A percentile compares a stretch with the other conserved stretches of the same genome.
Conservation (phyloP, 1,284 basidiomycete species). For the Pyrrhoderma noxium region DNA sequence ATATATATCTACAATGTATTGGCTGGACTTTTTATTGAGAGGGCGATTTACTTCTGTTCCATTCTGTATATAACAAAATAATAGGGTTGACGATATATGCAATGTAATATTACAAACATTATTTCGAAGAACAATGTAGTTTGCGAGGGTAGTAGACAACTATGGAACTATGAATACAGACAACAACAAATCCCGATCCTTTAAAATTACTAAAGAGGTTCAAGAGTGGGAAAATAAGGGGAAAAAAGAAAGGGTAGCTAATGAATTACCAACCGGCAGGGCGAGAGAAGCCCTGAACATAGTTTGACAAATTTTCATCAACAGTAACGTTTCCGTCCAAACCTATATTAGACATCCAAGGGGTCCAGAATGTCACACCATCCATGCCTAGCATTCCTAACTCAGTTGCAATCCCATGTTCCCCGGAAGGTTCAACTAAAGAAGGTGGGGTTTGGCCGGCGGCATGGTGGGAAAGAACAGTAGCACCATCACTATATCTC, state of each 20-base stretch:
- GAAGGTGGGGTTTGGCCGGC: slow-evolving; percentile 8
- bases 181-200: not conserved
- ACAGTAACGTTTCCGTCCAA: slow-evolving; percentile 4
- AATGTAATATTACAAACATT: too few species aligned
- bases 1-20: not conserved
- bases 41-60: too few species aligned
- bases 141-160: too few species aligned
- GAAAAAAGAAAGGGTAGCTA: not conserved
- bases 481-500: not conserved
- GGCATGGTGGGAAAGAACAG: not conserved
- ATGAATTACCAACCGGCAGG: slow-evolving; percentile 5
- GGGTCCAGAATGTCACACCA: slow-evolving; percentile 9
- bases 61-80: too few species aligned
- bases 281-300: slow-evolving; percentile 1
- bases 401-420: not conserved
- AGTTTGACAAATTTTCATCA: slow-evolving; percentile 5
- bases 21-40: not conserved
- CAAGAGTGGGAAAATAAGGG: too few species aligned
- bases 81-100: too few species aligned
- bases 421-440: not conserved
- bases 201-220: not conserved
- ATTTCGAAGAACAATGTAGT: too few species aligned
- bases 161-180: too few species aligned
- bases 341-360: slow-evolving; percentile 10
- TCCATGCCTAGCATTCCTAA: slow-evolving; percentile 9